Base-by-base conservation (phyloP, 257 asterid genomes). In the Fraxinus americana region DNA sequence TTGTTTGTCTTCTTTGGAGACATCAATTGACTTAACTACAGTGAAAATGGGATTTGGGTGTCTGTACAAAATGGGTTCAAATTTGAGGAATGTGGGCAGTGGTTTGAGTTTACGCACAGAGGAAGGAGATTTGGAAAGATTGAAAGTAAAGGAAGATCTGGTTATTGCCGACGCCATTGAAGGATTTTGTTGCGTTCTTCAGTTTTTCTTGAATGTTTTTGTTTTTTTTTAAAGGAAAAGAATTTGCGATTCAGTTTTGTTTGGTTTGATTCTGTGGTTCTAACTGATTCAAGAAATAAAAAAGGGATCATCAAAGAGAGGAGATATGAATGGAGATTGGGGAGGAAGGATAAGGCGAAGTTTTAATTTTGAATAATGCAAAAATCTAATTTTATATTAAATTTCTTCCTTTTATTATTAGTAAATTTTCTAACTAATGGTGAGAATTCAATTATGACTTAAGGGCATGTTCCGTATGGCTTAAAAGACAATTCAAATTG, bases 1-100 rank as follows among this genome's bases (percentile, higher is more conserved):
- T 61, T 41, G 90, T 77, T 88, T 87, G 88, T 93, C 97, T 82
- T 92, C 96, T 67, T 92, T 87, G 88, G 98, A 91, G 78, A 94
- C 95, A 71, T 94, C 93, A n/a, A 87, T 80, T 78, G 97, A 88
- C 30, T 79, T 94, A 14, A 84, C 75, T 17, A 79, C n/a, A n/a
- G 75, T 19, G 45, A 9, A 25, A 68, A 71, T 50, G 70, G 70
- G 75, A 13, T 34, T 54, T 78, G 79, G 61, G 82, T 83, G 30
- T 52, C 76, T 75, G 71, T 50, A 77, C 39, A 74, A 45, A 12
- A 83, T 72, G 30, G 34, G 34, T 25, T 61, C 68, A 16, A 61
- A 61, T 52, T 85, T 74, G 83, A 35, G 61, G 70, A 90, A 84
- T 71, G 82, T 19, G 78, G 73, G 75, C 50, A 63, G 87, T 74